Evolutionary conservation across 495 filamentous ascomycete genomes (phyloP).

Genomic region (Parachaetomium inaequale): DNA sequence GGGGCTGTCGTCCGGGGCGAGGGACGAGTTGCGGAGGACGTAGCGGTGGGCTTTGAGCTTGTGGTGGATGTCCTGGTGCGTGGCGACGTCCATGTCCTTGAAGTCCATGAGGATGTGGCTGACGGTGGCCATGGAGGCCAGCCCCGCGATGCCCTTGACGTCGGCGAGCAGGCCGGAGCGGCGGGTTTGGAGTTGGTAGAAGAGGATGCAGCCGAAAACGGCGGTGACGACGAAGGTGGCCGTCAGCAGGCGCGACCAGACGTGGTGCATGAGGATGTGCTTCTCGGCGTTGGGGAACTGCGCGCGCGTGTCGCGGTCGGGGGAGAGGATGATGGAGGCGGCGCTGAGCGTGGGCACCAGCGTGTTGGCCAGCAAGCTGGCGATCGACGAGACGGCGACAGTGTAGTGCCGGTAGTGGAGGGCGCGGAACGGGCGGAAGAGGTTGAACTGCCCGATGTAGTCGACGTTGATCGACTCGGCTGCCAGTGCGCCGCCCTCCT

Average conservation of each 20-base stretch:
- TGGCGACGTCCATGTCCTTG: conserved; percentile 64
- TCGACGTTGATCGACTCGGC: conserved; percentile 68
- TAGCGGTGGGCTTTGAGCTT: conserved; percentile 62
- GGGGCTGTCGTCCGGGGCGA: conserved; percentile 47
- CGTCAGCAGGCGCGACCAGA: conserved; percentile 61
- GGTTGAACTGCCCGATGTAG: conserved; percentile 62
- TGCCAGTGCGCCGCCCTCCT: conserved; percentile 58
- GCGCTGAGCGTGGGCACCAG: conserved; percentile 60
- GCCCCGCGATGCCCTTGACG: conserved; percentile 68
- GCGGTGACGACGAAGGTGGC: conserved; percentile 49
- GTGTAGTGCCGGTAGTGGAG: conserved; percentile 59
- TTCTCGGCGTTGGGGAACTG: conserved; percentile 39
- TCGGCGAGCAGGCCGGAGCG: conserved; percentile 63
- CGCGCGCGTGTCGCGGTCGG: conserved; percentile 38
- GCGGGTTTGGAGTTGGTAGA: conserved; percentile 56
- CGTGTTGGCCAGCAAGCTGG: conserved; percentile 59
- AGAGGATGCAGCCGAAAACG: conserved; percentile 53
- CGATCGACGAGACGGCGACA: conserved; percentile 59
- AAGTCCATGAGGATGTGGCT: conserved; percentile 73
- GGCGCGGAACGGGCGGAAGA: conserved; percentile 60
- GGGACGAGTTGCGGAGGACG: conserved; percentile 62
- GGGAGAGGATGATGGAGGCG: conserved; percentile 52
- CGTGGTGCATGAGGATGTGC: conserved; percentile 49
- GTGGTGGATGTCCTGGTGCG: conserved; percentile 61
- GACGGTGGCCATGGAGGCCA: conserved; percentile 69